Percentiles rank a stretch among this genome's conserved stretches.
Conservation (phyloP, 1,284 basidiomycete species). For the Chondrostereum purpureum region DNA sequence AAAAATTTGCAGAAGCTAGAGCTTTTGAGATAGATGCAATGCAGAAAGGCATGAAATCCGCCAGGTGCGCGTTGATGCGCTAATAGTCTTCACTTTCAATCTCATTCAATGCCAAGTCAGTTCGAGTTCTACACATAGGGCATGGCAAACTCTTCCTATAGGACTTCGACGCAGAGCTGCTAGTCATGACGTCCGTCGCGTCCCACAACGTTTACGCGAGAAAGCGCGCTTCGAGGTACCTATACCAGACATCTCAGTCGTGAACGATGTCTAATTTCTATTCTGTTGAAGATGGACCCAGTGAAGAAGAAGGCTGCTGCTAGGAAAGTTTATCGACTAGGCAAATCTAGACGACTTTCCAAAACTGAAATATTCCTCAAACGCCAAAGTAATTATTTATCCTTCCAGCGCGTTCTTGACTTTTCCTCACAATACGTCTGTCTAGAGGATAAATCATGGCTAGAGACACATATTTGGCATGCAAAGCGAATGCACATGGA, state of each 20-base stretch:
- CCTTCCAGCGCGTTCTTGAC: constrained; percentile 1
- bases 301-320: constrained; percentile 47
- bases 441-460: constrained; percentile 78
- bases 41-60: constrained; percentile 76
- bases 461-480: constrained; percentile 93
- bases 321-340: constrained; percentile 47
- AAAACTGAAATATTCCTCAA: constrained; percentile 52
- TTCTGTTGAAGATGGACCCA: constrained; percentile 76
- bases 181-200: constrained; percentile 85
- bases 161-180: constrained; percentile 86
- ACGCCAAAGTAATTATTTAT: constrained; percentile 59
- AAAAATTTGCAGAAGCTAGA: constrained; percentile 80
- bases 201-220: constrained; percentile 74
- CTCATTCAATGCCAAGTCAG: constrained; percentile 22
- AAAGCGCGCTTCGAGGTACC: constrained; percentile 78
- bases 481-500: constrained; percentile 92
- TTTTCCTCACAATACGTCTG: constrained; percentile 7
- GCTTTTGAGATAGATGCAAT: constrained; percentile 85
- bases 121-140: constrained; percentile 64
- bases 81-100: background rate
- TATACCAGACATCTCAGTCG: background rate
- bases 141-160: constrained; percentile 86
- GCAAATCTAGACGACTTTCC: constrained; percentile 44
- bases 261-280: constrained; percentile 8
- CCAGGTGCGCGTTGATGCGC: constrained; percentile 63